A percentile compares a stretch with the other conserved stretches of the same genome.
phyloP scores from a whole-genome alignment of 176 grass and related monocot genomes.

The Zea luxurians region DNA sequence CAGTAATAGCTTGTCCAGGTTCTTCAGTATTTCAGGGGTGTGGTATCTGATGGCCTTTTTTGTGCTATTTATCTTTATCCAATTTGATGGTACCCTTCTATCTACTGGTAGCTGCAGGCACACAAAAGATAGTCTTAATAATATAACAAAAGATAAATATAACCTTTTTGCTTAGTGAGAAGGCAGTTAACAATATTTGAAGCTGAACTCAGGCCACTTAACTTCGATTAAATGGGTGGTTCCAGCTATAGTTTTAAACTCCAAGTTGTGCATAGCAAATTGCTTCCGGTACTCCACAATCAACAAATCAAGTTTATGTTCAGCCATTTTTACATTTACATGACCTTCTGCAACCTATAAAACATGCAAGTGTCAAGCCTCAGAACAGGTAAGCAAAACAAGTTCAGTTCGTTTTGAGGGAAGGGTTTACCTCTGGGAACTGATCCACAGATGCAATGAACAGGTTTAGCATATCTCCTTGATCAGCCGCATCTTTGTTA shows the following conservation, averaged over 20 bases:
- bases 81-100: slow-evolving; percentile 73
- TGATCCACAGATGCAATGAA: slow-evolving; percentile 74
- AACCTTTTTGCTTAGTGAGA: slow-evolving; percentile 31
- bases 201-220: slow-evolving; percentile 48
- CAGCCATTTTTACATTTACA: slow-evolving; percentile 57
- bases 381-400: slow-evolving; percentile 34
- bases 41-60: slow-evolving; percentile 86
- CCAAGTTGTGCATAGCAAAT: slow-evolving; percentile 67
- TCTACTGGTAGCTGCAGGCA: slow-evolving; percentile 62
- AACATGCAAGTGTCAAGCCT: slow-evolving; percentile 32
- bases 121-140: slow-evolving; percentile 42
- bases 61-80: slow-evolving; percentile 88
- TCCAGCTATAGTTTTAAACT: slow-evolving; percentile 83
- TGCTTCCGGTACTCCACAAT: slow-evolving; percentile 74
- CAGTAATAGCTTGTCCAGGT: slow-evolving; percentile 69
- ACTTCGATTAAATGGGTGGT: slow-evolving; percentile 85
- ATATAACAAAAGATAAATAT: slow-evolving; percentile 20
- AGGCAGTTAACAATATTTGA: slow-evolving; percentile 26
- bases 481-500: slow-evolving; percentile 81
- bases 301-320: slow-evolving; percentile 71
- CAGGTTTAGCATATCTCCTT: slow-evolving; percentile 79
- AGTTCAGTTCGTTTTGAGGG: neutral
- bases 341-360: slow-evolving; percentile 62
- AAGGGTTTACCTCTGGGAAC: slow-evolving; percentile 73
- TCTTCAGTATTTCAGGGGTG: slow-evolving; percentile 71